Evolutionary conservation across 129 eudicot genomes (phyloP).

Genomic region (Helichrysum umbraculigerum): DNA sequence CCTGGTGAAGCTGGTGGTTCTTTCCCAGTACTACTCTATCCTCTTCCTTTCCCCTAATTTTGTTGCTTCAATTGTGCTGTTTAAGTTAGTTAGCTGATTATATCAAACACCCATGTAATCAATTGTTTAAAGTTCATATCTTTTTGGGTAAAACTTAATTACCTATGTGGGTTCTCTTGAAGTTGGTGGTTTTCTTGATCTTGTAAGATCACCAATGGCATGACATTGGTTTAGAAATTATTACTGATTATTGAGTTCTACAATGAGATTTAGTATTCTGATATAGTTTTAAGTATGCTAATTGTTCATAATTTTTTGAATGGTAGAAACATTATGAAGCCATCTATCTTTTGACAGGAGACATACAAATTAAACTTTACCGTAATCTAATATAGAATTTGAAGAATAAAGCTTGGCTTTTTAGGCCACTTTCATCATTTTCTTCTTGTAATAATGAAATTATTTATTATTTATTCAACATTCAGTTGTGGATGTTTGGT

Average conservation of each 20-base stretch:
- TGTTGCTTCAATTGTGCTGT: neutral
- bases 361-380: slow-evolving; percentile 13
- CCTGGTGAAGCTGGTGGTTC: slow-evolving; percentile 98
- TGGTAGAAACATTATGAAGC: neutral
- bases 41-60: slow-evolving; percentile 1
- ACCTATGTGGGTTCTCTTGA: slow-evolving; percentile 1
- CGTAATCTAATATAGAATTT: slow-evolving; percentile 7
- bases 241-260: neutral
- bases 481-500: neutral
- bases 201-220: slow-evolving; percentile 7
- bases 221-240: neutral
- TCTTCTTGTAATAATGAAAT: neutral
- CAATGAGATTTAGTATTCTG: slow-evolving; percentile 13
- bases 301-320: slow-evolving; percentile 1
- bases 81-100: neutral
- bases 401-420: slow-evolving; percentile 16
- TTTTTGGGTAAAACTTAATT: slow-evolving; percentile 1
- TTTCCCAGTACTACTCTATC: slow-evolving; percentile 58
- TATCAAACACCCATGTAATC: slow-evolving; percentile 11
- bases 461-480: neutral
- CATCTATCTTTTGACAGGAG: slow-evolving; percentile 10
- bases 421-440: slow-evolving; percentile 5
- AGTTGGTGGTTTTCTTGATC: neutral
- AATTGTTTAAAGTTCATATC: slow-evolving; percentile 19
- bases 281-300: slow-evolving; percentile 9